A percentile compares a stretch with the other conserved stretches of the same genome.
Evolutionary conservation across 163 green algal genomes (phyloP).

Genomic region (Scenedesmus sp.): DNA sequence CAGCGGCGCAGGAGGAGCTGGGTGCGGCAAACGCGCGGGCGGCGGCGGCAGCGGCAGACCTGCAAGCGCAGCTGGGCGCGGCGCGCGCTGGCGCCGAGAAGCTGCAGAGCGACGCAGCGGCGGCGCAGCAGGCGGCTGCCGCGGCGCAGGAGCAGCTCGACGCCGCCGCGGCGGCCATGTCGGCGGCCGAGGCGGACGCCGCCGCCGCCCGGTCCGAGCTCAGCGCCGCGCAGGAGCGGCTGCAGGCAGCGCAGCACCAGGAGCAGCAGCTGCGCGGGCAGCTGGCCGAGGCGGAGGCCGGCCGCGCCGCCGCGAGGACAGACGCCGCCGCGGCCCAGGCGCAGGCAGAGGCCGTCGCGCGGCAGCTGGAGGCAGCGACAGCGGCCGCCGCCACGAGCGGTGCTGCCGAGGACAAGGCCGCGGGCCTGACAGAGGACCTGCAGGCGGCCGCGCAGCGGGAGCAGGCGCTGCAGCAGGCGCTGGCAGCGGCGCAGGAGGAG

Average conservation of each 20-base stretch:
- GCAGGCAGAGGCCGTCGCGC: too few relatives aligned
- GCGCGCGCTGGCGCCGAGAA: too few relatives aligned
- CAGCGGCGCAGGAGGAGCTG: neutral
- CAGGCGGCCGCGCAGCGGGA: too few relatives aligned
- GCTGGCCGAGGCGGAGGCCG: neutral
- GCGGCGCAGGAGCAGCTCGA: too few relatives aligned
- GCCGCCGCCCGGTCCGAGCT: neutral
- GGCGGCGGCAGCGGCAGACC: neutral
- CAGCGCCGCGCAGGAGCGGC: neutral
- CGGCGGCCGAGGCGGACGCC: neutral
- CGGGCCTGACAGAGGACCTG: too few relatives aligned
- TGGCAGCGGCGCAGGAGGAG: neutral
- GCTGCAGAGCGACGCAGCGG: too few relatives aligned
- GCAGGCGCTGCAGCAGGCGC: neutral
- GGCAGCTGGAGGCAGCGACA: too few relatives aligned
- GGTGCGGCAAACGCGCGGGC: neutral
- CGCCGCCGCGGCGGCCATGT: neutral
- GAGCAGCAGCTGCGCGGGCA: constrained; percentile 4
- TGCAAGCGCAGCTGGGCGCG: neutral
- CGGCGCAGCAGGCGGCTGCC: too few relatives aligned
- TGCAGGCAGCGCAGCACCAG: neutral
- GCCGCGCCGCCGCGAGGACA: too few relatives aligned
- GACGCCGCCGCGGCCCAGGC: too few relatives aligned
- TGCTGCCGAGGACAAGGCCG: too few relatives aligned
- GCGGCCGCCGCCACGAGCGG: too few relatives aligned